These are phyloP conservation scores for Dendrostoma leiphaemia DNA, from an alignment of 2,329 filamentous ascomycete genomes.

Conservation along the genomic window DNA sequence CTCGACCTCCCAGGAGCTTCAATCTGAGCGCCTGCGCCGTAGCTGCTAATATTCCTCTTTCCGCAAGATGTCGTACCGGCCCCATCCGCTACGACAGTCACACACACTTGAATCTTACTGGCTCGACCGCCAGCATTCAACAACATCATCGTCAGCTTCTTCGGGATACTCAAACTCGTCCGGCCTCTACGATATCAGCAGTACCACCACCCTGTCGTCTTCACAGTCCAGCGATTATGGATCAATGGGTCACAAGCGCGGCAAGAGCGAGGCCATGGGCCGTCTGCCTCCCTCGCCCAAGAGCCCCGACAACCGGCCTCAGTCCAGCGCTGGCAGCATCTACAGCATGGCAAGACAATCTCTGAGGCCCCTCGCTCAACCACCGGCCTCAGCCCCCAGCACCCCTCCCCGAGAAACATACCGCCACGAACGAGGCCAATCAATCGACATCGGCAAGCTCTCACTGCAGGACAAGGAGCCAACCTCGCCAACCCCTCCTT, in stretches of 20 bases:
- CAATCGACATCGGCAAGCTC: slow-evolving; percentile 53
- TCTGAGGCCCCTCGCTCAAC: slow-evolving; percentile 70
- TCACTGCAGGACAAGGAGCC: slow-evolving; percentile 46
- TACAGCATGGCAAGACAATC: slow-evolving; percentile 75
- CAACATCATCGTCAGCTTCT: slow-evolving; percentile 68
- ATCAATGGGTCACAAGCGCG: slow-evolving; percentile 63
- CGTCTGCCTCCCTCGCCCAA: slow-evolving; percentile 48
- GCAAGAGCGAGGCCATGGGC: slow-evolving; percentile 66
- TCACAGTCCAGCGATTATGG: slow-evolving; percentile 63
- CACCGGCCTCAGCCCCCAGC: slow-evolving; percentile 47
- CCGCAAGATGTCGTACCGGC: slow-evolving; percentile 52
- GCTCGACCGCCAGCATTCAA: slow-evolving; percentile 64
- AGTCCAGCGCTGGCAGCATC: slow-evolving; percentile 53
- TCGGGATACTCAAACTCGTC: slow-evolving; percentile 63
- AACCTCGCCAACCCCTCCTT: slow-evolving; percentile 40
- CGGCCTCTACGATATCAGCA: slow-evolving; percentile 52
- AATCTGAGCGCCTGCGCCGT: slow-evolving; percentile 11
- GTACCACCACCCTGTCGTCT: slow-evolving; percentile 71
- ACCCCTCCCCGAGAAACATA: slow-evolving; percentile 26
- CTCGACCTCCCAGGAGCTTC: slow-evolving; percentile 4
- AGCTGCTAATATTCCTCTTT: slow-evolving; percentile 7
- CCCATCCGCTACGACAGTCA: slow-evolving; percentile 57
- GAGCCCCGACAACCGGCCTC: slow-evolving; percentile 35
- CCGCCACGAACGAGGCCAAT: slow-evolving; percentile 26
- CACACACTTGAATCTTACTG: slow-evolving; percentile 45